Conservation (phyloP, 768 basidiomycete genomes). For the Termitomyces sp. region DNA sequence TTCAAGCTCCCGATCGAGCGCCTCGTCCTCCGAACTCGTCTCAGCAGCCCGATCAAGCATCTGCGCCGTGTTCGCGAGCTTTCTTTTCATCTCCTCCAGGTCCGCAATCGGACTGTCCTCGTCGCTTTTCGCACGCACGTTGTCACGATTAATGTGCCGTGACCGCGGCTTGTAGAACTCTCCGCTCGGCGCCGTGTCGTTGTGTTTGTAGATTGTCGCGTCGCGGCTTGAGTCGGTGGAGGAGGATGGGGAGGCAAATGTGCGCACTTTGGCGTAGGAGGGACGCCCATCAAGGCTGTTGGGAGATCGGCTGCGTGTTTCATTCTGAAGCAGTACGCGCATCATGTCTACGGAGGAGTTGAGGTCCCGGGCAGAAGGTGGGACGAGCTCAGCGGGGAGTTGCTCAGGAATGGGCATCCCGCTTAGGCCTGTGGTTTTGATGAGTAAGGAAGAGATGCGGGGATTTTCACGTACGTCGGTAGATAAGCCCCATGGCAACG, state of each 20-base stretch:
- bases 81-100: constrained; percentile 82
- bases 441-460: no score
- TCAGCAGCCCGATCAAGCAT: constrained; percentile 75
- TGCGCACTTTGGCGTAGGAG: constrained; percentile 66
- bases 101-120: constrained; percentile 62
- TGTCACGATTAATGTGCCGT: constrained; percentile 82
- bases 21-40: constrained; percentile 82
- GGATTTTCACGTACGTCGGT: constrained; percentile 67
- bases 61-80: constrained; percentile 73
- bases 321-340: constrained; percentile 83
- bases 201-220: constrained; percentile 90
- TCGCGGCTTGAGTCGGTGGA: constrained; percentile 66
- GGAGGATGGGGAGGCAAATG: constrained; percentile 37
- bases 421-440: constrained; percentile 63
- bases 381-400: constrained; percentile 86
- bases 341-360: constrained; percentile 87
- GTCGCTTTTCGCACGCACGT: constrained; percentile 73
- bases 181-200: constrained; percentile 44
- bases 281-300: constrained; percentile 42
- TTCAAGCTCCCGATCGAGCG: constrained; percentile 84
- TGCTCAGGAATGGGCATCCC: constrained; percentile 87
- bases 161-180: constrained; percentile 77
- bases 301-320: constrained; percentile 72
- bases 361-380: constrained; percentile 88
- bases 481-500: constrained; percentile 97